These are phyloP conservation scores for Scheffersomyces ergatensis DNA, from an alignment of 805 yeast species.

Conservation along the genomic window DNA sequence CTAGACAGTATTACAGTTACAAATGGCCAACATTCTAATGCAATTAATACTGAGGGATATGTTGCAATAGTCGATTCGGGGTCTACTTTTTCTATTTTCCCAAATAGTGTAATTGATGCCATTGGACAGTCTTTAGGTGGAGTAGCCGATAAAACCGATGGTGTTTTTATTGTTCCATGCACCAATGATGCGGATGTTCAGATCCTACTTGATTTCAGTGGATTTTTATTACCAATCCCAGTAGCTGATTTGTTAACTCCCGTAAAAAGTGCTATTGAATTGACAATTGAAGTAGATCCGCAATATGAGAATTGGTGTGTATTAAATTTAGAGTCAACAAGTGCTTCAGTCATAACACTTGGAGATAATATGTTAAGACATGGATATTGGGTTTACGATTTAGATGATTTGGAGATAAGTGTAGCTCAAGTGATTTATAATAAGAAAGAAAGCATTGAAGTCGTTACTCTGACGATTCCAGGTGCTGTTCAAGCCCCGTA, in stretches of 20 bases:
- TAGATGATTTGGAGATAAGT: conserved; percentile 54
- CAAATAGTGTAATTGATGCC: conserved; percentile 35
- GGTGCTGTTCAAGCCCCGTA: no score
- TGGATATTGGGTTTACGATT: conserved; percentile 63
- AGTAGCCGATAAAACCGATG: conserved; percentile 26
- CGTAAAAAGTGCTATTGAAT: no score
- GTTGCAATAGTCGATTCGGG: conserved; percentile 58
- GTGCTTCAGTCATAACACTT: no score
- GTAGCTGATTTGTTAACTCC: conserved; percentile 1
- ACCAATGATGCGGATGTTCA: conserved; percentile 13
- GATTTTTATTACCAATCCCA: background rate
- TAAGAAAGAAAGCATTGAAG: background rate
- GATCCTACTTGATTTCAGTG: conserved; percentile 48
- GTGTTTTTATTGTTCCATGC: conserved; percentile 50
- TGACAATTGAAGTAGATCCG: no score
- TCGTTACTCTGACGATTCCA: no score
- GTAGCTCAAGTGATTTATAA: conserved; percentile 25
- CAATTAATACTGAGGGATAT: conserved; percentile 9
- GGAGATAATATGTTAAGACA: conserved; percentile 67
- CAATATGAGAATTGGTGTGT: no score
- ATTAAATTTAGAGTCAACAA: no score
- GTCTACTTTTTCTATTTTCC: conserved; percentile 49
- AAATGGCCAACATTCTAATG: background rate
- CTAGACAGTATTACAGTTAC: background rate
- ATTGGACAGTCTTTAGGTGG: conserved; percentile 32